These are phyloP conservation scores for Pseudognaphalium luteoalbum DNA, from an alignment of 129 eudicot species.

Conservation along the genomic window DNA sequence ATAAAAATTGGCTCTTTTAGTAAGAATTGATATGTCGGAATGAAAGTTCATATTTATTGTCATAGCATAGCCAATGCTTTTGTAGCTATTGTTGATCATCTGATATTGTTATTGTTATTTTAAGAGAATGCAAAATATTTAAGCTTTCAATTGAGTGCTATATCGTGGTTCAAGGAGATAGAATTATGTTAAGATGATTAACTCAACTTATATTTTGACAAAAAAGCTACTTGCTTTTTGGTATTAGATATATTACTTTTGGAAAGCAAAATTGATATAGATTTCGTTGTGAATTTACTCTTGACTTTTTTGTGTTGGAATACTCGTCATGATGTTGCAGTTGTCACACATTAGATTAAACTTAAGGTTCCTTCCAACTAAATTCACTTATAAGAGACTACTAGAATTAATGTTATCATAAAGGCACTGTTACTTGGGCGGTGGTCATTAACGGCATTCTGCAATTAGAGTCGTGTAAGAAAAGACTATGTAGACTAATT, in stretches of 20 bases:
- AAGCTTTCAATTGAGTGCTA: slow-evolving; percentile 14
- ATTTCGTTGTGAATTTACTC: neutral
- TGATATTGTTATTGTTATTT: slow-evolving; percentile 3
- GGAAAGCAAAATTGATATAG: neutral
- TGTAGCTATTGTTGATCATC: slow-evolving; percentile 12
- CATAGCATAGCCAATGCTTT: neutral
- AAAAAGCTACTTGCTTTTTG: neutral
- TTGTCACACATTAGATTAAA: neutral
- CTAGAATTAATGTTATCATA: slow-evolving; percentile 22
- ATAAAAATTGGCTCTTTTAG: neutral
- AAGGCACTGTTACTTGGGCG: slow-evolving; percentile 26
- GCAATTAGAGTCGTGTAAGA: slow-evolving; percentile 25
- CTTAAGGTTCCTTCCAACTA: neutral
- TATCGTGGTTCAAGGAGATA: neutral
- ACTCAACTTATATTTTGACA: neutral
- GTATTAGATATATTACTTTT: neutral
- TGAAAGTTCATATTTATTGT: neutral
- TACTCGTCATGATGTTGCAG: neutral
- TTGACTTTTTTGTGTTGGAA: neutral
- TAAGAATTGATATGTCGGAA: neutral
- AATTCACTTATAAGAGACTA: neutral
- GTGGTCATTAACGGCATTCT: slow-evolving; percentile 23
- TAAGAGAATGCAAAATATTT: neutral
- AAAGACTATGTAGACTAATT: slow-evolving; percentile 26
- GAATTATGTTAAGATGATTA: neutral